A percentile compares a stretch with the other conserved stretches of the same genome.
Evolutionary conservation across 2,329 filamentous ascomycete genomes (phyloP).

Genomic region (Westerdykella aurantiaca): DNA sequence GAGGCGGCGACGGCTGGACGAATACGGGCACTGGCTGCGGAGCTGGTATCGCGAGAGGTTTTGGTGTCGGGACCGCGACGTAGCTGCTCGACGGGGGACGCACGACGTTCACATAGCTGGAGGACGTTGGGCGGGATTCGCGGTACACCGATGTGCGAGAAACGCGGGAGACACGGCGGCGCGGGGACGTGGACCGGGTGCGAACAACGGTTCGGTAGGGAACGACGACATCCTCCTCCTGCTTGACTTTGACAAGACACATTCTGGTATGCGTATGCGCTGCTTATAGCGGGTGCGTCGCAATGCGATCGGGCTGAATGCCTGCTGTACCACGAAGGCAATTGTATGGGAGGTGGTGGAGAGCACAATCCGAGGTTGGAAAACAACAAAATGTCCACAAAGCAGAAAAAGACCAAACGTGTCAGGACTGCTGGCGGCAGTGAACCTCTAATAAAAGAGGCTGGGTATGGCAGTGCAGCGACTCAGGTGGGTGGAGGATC

Average conservation of each 20-base stretch:
- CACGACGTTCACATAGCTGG: slow-evolving; percentile 1
- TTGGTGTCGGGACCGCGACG: slow-evolving; percentile 28
- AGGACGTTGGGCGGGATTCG: slow-evolving; percentile 17
- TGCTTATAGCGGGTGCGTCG: not conserved
- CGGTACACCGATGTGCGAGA: slow-evolving; percentile 27
- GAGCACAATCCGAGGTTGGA: no score
- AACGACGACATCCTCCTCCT: slow-evolving; percentile 42
- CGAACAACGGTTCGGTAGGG: slow-evolving; percentile 33
- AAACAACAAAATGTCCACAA: not conserved
- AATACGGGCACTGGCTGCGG: slow-evolving; percentile 40
- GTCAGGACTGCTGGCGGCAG: not conserved
- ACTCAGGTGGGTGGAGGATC: not conserved
- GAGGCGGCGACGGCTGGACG: slow-evolving; percentile 30
- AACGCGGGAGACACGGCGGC: slow-evolving; percentile 23
- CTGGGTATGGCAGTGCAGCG: not conserved
- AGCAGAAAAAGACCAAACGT: not conserved
- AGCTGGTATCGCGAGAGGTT: slow-evolving; percentile 31
- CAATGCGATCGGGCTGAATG: not conserved
- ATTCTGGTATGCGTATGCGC: slow-evolving; percentile 20
- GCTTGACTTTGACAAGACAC: slow-evolving; percentile 45
- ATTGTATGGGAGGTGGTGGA: no score
- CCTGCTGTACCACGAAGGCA: no score
- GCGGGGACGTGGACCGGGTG: slow-evolving; percentile 15
- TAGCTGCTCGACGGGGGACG: slow-evolving; percentile 24
- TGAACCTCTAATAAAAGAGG: not conserved